phyloP scores from a whole-genome alignment of 495 filamentous ascomycete species.

The Aspergillus sclerotiicarbonarius region DNA sequence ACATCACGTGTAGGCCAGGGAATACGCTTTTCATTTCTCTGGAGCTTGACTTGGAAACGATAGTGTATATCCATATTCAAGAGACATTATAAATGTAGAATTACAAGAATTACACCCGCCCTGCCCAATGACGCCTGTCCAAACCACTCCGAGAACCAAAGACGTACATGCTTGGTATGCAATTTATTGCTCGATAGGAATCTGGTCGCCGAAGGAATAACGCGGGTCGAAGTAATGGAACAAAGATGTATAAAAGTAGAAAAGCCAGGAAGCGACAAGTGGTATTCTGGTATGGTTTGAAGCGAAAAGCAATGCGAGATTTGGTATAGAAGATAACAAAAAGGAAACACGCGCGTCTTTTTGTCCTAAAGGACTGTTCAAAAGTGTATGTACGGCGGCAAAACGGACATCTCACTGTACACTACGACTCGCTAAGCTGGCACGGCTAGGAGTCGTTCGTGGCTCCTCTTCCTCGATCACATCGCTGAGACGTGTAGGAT shows the following conservation, averaged over 20 bases:
- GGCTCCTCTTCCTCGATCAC: constrained; percentile 73
- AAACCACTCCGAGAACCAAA: background rate
- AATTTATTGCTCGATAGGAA: background rate
- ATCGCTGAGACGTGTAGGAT: constrained; percentile 91
- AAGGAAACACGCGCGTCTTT: constrained; percentile 9
- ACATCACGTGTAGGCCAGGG: background rate
- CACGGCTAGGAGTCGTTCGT: constrained; percentile 56
- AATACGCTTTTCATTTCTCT: background rate
- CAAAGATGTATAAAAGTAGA: constrained; percentile 7
- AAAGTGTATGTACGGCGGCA: constrained; percentile 21
- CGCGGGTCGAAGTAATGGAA: constrained; percentile 10
- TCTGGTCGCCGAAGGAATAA: constrained; percentile 8
- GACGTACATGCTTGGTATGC: background rate
- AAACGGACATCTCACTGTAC: constrained; percentile 25
- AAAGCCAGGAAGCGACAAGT: constrained; percentile 4
- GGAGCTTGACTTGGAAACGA: background rate
- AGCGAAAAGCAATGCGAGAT: background rate
- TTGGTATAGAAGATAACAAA: constrained; percentile 5
- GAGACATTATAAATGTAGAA: constrained; percentile 19
- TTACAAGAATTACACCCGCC: constrained; percentile 24
- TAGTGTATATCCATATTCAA: constrained; percentile 14
- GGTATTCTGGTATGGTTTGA: background rate
- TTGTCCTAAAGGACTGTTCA: constrained; percentile 1
- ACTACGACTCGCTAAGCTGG: constrained; percentile 41
- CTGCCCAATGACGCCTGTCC: constrained; percentile 1